Evolutionary conservation across 352 stramenopile genomes (phyloP).

Genomic region (Phytophthora ramorum): DNA sequence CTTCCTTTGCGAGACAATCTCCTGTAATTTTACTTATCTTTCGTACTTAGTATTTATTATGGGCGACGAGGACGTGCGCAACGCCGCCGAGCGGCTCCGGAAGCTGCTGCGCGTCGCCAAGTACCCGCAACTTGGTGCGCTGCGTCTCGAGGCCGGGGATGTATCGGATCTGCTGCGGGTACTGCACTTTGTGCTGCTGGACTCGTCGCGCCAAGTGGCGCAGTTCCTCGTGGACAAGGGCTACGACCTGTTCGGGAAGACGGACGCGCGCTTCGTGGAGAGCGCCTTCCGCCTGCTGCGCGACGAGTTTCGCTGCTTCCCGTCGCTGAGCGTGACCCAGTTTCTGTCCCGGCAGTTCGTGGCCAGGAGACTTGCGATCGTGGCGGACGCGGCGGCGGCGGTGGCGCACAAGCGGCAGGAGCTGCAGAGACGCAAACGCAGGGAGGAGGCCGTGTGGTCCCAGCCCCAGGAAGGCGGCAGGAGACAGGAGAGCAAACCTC

Average conservation of each 20-base stretch:
- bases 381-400: constrained; percentile 57
- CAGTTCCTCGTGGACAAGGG: constrained; percentile 60
- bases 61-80: constrained; percentile 48
- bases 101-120: constrained; percentile 60
- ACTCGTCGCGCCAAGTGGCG: constrained; percentile 76
- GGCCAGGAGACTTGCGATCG: constrained; percentile 61
- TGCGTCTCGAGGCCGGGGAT: constrained; percentile 42
- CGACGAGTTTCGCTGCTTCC: constrained; percentile 80
- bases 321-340: constrained; percentile 62
- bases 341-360: constrained; percentile 73
- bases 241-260: constrained; percentile 83
- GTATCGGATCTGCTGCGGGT: constrained; percentile 69
- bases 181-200: constrained; percentile 74
- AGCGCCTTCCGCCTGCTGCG: constrained; percentile 73
- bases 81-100: constrained; percentile 64
- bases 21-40: background rate
- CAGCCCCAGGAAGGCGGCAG: constrained; percentile 39
- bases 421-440: constrained; percentile 42
- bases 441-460: constrained; percentile 66
- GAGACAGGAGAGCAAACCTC: constrained; percentile 17
- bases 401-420: constrained; percentile 62
- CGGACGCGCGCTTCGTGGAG: constrained; percentile 80
- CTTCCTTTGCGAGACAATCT: background rate
- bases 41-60: constrained; percentile 7
- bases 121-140: constrained; percentile 52